Evolutionary conservation across 345 rosid species (phyloP).

Genomic region (Corymbia maculata): DNA sequence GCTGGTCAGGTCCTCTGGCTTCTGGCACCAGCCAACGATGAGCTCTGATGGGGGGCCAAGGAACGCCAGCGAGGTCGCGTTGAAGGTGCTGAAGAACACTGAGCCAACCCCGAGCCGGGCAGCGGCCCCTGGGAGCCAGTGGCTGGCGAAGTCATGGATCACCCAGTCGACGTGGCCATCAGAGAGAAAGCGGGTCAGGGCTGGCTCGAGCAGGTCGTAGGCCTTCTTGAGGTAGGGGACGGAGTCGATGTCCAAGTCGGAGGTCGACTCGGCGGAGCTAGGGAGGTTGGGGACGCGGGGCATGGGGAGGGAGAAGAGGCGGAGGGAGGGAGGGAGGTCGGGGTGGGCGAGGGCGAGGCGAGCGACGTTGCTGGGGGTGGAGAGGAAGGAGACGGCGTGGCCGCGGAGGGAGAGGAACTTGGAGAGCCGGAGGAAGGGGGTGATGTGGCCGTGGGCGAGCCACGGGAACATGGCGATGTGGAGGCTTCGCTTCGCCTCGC

Average conservation of each 20-base stretch:
- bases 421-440: neutral
- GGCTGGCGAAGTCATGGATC: conserved; percentile 19
- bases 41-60: conserved; percentile 2
- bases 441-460: conserved; percentile 1
- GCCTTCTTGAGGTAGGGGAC: conserved; percentile 26
- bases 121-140: conserved; percentile 27
- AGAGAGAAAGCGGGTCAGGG: conserved; percentile 14
- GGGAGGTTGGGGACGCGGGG: conserved; percentile 17
- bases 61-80: conserved; percentile 4
- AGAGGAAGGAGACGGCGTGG: neutral
- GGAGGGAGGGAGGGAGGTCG: neutral
- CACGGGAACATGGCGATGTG: neutral
- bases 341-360: conserved; percentile 1
- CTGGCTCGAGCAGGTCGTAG: conserved; percentile 13
- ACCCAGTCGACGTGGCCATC: conserved; percentile 18
- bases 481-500: neutral
- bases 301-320: conserved; percentile 11
- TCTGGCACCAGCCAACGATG: neutral
- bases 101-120: conserved; percentile 3
- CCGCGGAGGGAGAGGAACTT: neutral
- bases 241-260: conserved; percentile 18
- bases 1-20: conserved; percentile 14
- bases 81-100: conserved; percentile 18
- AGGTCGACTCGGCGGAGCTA: conserved; percentile 14
- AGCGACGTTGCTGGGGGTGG: neutral